Conservation (phyloP, 148 eudicot species). For the Nepenthes mirabilis region DNA sequence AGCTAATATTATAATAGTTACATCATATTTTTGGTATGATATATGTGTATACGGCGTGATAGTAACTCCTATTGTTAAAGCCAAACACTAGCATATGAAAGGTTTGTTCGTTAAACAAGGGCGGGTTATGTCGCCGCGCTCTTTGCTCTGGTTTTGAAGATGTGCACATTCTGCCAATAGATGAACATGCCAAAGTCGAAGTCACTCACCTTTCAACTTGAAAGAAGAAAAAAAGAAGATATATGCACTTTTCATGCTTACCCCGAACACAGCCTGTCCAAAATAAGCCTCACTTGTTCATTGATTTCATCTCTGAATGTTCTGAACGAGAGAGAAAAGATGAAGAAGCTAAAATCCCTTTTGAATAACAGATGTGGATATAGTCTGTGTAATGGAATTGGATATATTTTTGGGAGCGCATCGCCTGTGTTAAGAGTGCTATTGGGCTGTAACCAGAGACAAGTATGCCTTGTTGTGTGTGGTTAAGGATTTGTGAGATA, state of each 20-base stretch:
- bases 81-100: too few relatives aligned
- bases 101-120: too few relatives aligned
- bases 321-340: constrained; percentile 1
- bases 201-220: background rate
- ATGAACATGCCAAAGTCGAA: background rate
- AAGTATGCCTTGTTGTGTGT: constrained; percentile 41
- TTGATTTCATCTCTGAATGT: background rate
- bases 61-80: too few relatives aligned
- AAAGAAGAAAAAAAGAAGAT: background rate
- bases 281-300: background rate
- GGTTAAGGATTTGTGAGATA: constrained; percentile 53
- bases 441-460: constrained; percentile 47
- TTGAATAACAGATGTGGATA: constrained; percentile 54
- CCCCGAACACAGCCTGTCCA: background rate
- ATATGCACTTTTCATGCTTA: background rate
- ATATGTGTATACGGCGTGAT: too few relatives aligned
- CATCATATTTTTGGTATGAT: too few relatives aligned
- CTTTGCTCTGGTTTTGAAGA: too few relatives aligned
- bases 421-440: constrained; percentile 39
- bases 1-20: too few relatives aligned
- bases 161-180: background rate
- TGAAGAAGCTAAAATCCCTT: constrained; percentile 21
- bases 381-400: constrained; percentile 49
- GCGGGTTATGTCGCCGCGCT: too few relatives aligned
- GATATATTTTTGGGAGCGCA: constrained; percentile 54